Conservation (phyloP, 495 filamentous ascomycete species). For the Lophium mytilinum region DNA sequence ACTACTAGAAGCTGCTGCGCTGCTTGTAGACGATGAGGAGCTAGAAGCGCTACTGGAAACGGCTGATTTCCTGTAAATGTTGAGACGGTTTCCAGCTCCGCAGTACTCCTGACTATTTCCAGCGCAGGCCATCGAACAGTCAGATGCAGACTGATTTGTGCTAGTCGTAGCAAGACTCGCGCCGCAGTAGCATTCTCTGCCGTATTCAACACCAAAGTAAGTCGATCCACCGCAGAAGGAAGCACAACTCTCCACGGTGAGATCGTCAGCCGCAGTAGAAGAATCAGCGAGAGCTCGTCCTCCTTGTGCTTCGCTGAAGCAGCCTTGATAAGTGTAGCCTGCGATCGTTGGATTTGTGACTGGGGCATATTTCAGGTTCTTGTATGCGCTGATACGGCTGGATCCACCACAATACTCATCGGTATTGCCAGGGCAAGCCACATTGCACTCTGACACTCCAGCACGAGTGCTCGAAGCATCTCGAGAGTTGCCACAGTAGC, state of each 20-base stretch:
- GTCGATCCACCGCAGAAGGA: slow-evolving; percentile 26
- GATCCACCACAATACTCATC: slow-evolving; percentile 23
- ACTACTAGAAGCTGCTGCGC: background rate
- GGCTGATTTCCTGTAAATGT: slow-evolving; percentile 16
- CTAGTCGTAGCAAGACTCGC: slow-evolving; percentile 17
- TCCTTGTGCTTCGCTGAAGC: slow-evolving; percentile 16
- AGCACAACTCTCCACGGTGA: slow-evolving; percentile 30
- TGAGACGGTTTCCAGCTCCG: slow-evolving; percentile 23
- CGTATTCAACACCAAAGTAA: slow-evolving; percentile 36
- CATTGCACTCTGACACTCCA: slow-evolving; percentile 34
- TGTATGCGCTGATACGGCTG: slow-evolving; percentile 18
- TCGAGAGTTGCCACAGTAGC: slow-evolving; percentile 28
- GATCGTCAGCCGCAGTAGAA: slow-evolving; percentile 5
- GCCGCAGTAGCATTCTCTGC: slow-evolving; percentile 37
- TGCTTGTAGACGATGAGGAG: background rate
- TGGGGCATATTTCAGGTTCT: slow-evolving; percentile 9
- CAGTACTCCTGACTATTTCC: slow-evolving; percentile 25
- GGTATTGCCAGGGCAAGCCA: slow-evolving; percentile 21
- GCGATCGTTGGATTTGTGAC: slow-evolving; percentile 3
- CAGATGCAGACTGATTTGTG: slow-evolving; percentile 4
- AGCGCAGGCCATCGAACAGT: slow-evolving; percentile 21
- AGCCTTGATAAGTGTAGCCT: slow-evolving; percentile 18
- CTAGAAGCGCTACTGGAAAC: background rate
- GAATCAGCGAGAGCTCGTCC: slow-evolving; percentile 8
- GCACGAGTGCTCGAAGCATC: slow-evolving; percentile 5